Evolutionary conservation across 129 eudicot genomes (phyloP).

Genomic region (Silybum marianum): DNA sequence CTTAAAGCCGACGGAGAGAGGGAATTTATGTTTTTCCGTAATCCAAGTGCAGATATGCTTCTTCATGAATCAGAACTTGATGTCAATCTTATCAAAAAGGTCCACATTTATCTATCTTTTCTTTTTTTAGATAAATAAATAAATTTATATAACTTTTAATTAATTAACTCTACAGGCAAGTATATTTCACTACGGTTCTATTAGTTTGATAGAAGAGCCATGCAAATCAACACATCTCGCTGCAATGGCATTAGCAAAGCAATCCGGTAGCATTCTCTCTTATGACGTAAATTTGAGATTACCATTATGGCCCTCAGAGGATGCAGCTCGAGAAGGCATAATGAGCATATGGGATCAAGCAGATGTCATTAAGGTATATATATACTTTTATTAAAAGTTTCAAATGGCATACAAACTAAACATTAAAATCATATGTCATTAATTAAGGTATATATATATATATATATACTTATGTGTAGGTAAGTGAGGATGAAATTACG

Average conservation of each 20-base stretch:
- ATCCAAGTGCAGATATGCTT: constrained; percentile 77
- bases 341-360: constrained; percentile 73
- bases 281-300: constrained; percentile 62
- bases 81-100: constrained; percentile 51
- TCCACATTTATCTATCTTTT: constrained; percentile 15
- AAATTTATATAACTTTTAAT: constrained; percentile 11
- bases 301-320: constrained; percentile 63
- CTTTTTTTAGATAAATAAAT: not conserved
- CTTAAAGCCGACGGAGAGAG: constrained; percentile 60
- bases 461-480: constrained; percentile 20
- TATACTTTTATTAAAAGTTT: not conserved
- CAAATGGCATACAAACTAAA: constrained; percentile 1
- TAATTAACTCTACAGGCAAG: constrained; percentile 38
- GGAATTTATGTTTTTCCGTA: constrained; percentile 60
- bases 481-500: constrained; percentile 59
- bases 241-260: constrained; percentile 60
- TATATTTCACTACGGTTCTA: constrained; percentile 65
- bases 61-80: constrained; percentile 64
- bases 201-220: constrained; percentile 65
- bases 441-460: constrained; percentile 41
- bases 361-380: constrained; percentile 56
- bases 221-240: constrained; percentile 60
- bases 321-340: constrained; percentile 58
- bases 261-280: constrained; percentile 59
- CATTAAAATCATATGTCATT: too few species aligned